Evolutionary conservation across 495 filamentous ascomycete species (phyloP), one percentile per base, ranked within the genome.

Genomic region (Ramalina intermedia): DNA sequence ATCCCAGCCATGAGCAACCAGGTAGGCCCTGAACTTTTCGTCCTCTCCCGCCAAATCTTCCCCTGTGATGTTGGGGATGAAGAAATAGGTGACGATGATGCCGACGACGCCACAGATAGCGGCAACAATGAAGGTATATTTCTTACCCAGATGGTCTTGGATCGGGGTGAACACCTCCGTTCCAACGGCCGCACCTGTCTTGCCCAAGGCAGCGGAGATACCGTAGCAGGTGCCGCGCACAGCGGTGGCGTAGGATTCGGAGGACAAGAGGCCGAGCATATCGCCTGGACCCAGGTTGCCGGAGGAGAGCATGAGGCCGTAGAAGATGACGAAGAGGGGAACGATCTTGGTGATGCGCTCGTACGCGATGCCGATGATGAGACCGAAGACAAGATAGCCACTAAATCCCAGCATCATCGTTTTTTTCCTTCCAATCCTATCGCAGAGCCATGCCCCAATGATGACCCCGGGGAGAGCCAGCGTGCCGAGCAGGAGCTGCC

Each of bases 331-430:
- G 58, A 76, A 75, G 9, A 73, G 62, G 2, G 72, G 72, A 0
- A 71, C 48, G 40, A 74, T 71, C 42, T 71, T 71, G 6, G 63
- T 70, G 44, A 75, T 63, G 16, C 64, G 59, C 11, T 72, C 55
- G 41, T 70, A 74, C 14, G 69, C 58, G 39, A 68, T 63, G 13
- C 73, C 70, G 21, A 75, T 72, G 42, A 74, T 72, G 6, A 76
- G 56, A 0, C 73, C 72, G 37, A 75, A 73, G 41, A 76, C 47
- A 14, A 73, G 55, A 20, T 73, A 73, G n/a, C 70, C 68, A 21
- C 56, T 63, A 51, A 74, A 76, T 1, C 71, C 73, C 9, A 76
- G 53, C 67, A 74, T 74, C 70, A 73, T 74, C n/a, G 67, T 67
- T 4, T 65, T 60, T 46, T 72, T 72, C 0, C 73, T 64, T 4